Conservation (phyloP, 2,329 filamentous ascomycete species). For the Colletotrichum brevisporum region DNA sequence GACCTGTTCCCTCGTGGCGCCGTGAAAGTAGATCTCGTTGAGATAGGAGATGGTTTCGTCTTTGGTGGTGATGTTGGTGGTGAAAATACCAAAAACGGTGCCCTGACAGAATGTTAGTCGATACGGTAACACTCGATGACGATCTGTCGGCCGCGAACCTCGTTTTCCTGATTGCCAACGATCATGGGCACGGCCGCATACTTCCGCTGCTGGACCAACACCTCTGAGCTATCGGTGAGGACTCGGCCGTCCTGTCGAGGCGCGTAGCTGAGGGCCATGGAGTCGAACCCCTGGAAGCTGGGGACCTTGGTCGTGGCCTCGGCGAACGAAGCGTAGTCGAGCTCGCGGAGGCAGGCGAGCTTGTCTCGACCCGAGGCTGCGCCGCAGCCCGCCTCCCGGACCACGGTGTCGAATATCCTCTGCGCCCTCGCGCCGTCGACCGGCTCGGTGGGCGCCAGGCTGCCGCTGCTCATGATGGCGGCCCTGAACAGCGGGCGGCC, state of each 20-base stretch:
- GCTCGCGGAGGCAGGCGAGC: slow-evolving; percentile 24
- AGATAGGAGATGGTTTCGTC: slow-evolving; percentile 9
- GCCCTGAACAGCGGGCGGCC: slow-evolving; percentile 69
- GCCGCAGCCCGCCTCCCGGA: neutral
- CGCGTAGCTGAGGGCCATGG: slow-evolving; percentile 15
- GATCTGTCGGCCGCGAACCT: too few species aligned
- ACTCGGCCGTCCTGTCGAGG: slow-evolving; percentile 20
- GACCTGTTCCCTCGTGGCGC: neutral
- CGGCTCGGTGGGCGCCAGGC: neutral
- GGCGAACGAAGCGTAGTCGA: slow-evolving; percentile 27
- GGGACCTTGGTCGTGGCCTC: neutral
- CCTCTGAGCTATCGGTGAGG: slow-evolving; percentile 59
- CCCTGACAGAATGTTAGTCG: too few species aligned
- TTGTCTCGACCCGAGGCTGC: neutral
- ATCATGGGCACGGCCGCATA: too few species aligned
- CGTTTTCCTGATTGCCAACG: too few species aligned
- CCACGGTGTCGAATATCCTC: neutral
- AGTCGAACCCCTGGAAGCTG: slow-evolving; percentile 14
- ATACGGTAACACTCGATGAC: too few species aligned
- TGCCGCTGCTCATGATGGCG: slow-evolving; percentile 57
- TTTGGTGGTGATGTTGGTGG: slow-evolving; percentile 9
- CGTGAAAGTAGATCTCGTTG: slow-evolving; percentile 11
- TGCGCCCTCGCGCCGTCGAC: slow-evolving; percentile 21
- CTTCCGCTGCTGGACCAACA: too few species aligned
- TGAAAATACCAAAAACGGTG: slow-evolving; percentile 67